Evolutionary conservation across 495 filamentous ascomycete genomes (phyloP).

Genomic region (Penicillium egyptiacum): DNA sequence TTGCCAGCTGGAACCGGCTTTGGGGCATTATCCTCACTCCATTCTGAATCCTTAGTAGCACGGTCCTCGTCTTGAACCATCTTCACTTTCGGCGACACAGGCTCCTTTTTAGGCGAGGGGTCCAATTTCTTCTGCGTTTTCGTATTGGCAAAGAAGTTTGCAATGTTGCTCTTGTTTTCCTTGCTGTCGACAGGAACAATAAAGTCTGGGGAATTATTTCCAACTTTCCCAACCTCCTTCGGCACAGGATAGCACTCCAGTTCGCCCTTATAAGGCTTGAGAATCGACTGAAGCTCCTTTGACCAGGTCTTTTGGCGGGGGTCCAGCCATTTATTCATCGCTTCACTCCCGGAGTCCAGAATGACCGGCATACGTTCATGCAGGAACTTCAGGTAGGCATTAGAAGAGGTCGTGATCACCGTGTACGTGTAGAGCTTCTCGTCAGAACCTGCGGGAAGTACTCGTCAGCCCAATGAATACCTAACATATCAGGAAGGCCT

Average conservation of each 20-base stretch:
- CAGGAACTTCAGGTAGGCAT: slow-evolving; percentile 74
- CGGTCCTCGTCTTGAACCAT: slow-evolving; percentile 32
- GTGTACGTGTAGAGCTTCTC: slow-evolving; percentile 83
- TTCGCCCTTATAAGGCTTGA: slow-evolving; percentile 76
- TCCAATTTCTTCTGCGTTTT: slow-evolving; percentile 33
- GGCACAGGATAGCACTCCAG: slow-evolving; percentile 83
- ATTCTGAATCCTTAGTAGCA: slow-evolving; percentile 2
- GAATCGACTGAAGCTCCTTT: slow-evolving; percentile 68
- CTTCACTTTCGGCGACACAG: slow-evolving; percentile 13
- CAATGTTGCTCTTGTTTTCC: slow-evolving; percentile 88
- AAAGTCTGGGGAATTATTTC: slow-evolving; percentile 84
- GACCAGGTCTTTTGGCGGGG: slow-evolving; percentile 70
- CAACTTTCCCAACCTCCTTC: slow-evolving; percentile 91
- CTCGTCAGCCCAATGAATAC: background rate
- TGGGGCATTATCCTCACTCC: slow-evolving; percentile 47
- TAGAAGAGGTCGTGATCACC: slow-evolving; percentile 85
- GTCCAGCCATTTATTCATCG: slow-evolving; percentile 77
- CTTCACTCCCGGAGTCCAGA: slow-evolving; percentile 70
- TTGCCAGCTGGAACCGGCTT: slow-evolving; percentile 55
- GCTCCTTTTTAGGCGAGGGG: slow-evolving; percentile 13
- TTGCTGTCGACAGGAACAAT: slow-evolving; percentile 77
- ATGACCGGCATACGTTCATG: slow-evolving; percentile 97
- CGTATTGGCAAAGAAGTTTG: slow-evolving; percentile 79
- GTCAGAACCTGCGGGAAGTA: slow-evolving; percentile 42
- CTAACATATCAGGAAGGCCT: background rate